Base-by-base conservation (phyloP, 495 filamentous ascomycete species). In the Xylaria cubensis region DNA sequence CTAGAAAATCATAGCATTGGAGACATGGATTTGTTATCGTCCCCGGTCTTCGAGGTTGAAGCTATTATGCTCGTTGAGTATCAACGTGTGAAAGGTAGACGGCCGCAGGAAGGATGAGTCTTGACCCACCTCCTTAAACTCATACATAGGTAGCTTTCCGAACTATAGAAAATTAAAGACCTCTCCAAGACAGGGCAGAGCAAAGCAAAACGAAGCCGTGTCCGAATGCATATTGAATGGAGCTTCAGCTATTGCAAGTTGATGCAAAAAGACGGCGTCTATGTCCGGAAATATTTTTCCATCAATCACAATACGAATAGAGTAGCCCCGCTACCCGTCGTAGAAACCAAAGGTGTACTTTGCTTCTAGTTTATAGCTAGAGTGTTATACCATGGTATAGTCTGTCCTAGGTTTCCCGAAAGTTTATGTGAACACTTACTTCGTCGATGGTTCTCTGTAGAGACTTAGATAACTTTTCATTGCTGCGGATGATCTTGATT, bases 201-300 rank as follows among this genome's bases (percentile, higher is more conserved):
- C 19, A 26, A 64, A 48, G 62, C 36, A 12, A 42, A n/a, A 10
- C 13, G 24, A 56, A 56, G 53, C 26, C 53, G 53, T 7, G 24
- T 56, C 51, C 12, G 24, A 10, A 9, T 29, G 24, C 21, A 0
- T 55, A 29, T 4, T 15, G 51, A 26, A 32, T 26, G 29, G n/a
- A 29, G 46, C 36, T 7, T 42, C 19, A 29, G 39, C 4, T 64
- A 44, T 39, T 36, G 15, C 44, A 67, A 13, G 44, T 34, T 65
- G 63, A 36, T 19, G 39, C 21, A 32, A 12, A n/a, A 63, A 15
- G 3, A 4, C 61, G 12, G n/a, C 61, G 21, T 21, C 61, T 42
- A n/a, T 26, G n/a, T 64, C 41, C 4, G 58, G 69, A 46, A n/a
- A 8, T 71, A 46, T 51, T 71, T 71, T 71, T 41, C 69, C 69